Evolutionary conservation across 345 rosid genomes (phyloP).

Genomic region (Gossypium arboreum): DNA sequence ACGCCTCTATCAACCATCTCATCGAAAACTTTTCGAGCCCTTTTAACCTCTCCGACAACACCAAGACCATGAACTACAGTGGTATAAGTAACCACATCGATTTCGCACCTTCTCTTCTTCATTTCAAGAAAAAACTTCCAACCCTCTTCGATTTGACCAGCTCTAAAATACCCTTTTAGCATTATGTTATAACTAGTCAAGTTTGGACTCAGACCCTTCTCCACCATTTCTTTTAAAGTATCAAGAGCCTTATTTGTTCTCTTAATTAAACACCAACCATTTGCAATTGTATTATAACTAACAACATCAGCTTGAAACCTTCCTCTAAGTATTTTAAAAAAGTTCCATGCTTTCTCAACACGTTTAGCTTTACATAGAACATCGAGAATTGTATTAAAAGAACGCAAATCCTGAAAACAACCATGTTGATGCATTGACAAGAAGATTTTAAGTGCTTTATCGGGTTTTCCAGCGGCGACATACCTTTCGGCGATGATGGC

Average conservation of each 20-base stretch:
- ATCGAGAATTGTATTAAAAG: conserved; percentile 84
- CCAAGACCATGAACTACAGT: conserved; percentile 82
- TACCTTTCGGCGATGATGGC: conserved; percentile 80
- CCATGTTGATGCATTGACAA: conserved; percentile 84
- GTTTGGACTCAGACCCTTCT: conserved; percentile 59
- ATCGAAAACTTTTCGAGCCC: conserved; percentile 60
- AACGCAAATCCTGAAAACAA: conserved; percentile 60
- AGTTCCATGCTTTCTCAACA: conserved; percentile 68
- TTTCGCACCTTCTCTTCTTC: conserved; percentile 70
- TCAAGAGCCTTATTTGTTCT: conserved; percentile 69
- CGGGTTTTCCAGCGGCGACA: conserved; percentile 65
- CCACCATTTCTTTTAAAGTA: conserved; percentile 81
- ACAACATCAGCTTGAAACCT: conserved; percentile 68
- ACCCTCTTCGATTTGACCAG: conserved; percentile 73
- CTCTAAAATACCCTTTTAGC: conserved; percentile 75
- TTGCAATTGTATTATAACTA: conserved; percentile 70
- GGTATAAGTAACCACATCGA: conserved; percentile 78
- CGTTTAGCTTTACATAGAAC: conserved; percentile 63
- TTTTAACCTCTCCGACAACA: conserved; percentile 57
- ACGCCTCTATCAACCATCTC: conserved; percentile 68
- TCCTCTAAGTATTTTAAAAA: conserved; percentile 58
- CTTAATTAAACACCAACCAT: conserved; percentile 93
- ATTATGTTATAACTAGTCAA: conserved; percentile 64
- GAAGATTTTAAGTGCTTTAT: conserved; percentile 64
- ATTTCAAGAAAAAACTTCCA: conserved; percentile 85